phyloP scores from a whole-genome alignment of 352 stramenopile species.

The Thraustochytrium striatum region DNA sequence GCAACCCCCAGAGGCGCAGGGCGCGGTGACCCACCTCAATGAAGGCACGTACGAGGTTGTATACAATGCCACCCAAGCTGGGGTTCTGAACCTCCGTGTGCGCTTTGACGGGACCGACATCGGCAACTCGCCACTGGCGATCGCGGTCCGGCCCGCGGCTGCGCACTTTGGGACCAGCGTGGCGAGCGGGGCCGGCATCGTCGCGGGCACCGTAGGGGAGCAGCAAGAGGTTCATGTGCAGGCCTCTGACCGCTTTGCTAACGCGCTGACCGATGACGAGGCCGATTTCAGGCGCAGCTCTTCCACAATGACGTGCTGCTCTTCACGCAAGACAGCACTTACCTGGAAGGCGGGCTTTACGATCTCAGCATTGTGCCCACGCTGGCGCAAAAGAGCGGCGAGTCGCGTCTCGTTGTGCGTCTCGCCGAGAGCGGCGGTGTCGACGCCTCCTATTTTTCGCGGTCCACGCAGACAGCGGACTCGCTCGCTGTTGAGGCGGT shows the following conservation, averaged over 20 bases:
- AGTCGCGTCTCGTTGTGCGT: not conserved
- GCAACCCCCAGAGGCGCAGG: not conserved
- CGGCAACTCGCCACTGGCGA: not conserved
- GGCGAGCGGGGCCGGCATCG: not conserved
- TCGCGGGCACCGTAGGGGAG: not conserved
- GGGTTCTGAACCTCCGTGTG: not conserved
- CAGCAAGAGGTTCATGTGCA: not conserved
- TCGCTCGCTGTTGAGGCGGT: not conserved
- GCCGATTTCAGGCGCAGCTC: not conserved
- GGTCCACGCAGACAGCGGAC: not conserved
- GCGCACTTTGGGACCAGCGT: not conserved
- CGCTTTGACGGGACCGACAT: not conserved
- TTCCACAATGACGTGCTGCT: not conserved
- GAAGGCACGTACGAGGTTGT: not conserved
- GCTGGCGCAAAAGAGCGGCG: not conserved
- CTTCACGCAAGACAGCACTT: not conserved
- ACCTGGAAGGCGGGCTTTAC: conserved; percentile 1
- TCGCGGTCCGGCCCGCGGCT: not conserved
- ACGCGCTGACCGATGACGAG: conserved; percentile 22
- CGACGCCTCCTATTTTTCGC: conserved; percentile 13
- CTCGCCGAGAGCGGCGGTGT: conserved; percentile 7
- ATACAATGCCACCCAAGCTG: conserved; percentile 33
- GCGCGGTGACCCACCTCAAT: not conserved
- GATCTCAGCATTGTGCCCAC: not conserved
- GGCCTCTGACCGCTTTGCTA: conserved; percentile 14